Conservation (phyloP, 768 basidiomycete species). For the Terana coerulea region DNA sequence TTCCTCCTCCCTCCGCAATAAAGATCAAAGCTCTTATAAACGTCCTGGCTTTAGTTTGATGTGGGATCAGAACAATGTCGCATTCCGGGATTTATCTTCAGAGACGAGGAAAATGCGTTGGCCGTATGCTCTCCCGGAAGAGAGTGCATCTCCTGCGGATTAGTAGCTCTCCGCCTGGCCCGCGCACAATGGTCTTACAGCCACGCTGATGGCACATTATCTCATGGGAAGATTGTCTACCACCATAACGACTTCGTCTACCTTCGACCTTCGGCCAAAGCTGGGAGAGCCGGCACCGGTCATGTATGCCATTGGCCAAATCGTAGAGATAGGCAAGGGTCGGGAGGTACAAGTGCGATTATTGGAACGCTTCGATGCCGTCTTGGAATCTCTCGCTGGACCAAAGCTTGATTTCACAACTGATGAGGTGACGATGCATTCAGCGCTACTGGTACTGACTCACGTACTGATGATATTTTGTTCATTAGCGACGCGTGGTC, state of each 20-base stretch:
- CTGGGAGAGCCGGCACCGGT: conserved; percentile 10
- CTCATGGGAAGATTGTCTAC: conserved; percentile 9
- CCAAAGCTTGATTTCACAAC: too few relatives aligned
- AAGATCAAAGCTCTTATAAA: not conserved
- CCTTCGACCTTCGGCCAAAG: conserved; percentile 28
- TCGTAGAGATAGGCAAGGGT: conserved; percentile 34
- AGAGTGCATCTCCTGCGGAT: conserved; percentile 51
- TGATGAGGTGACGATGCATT: conserved; percentile 3
- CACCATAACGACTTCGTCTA: conserved; percentile 65
- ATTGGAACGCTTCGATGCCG: conserved; percentile 46
- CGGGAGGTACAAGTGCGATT: conserved; percentile 34
- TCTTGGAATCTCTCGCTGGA: too few relatives aligned
- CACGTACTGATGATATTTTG: conserved; percentile 2
- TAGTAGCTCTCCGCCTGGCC: conserved; percentile 26
- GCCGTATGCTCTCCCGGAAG: conserved; percentile 28
- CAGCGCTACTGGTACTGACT: too few relatives aligned
- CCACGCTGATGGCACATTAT: too few relatives aligned
- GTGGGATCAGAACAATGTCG: conserved; percentile 45
- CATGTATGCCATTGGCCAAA: conserved; percentile 54
- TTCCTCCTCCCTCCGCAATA: not conserved
- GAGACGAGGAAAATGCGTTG: conserved; percentile 26
- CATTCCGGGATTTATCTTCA: conserved; percentile 43
- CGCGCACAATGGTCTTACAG: too few relatives aligned
- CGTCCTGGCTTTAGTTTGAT: conserved; percentile 34
- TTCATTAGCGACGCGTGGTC: conserved; percentile 37